Evolutionary conservation across 768 basidiomycete genomes (phyloP).

Genomic region (Gymnopilus dilepis): DNA sequence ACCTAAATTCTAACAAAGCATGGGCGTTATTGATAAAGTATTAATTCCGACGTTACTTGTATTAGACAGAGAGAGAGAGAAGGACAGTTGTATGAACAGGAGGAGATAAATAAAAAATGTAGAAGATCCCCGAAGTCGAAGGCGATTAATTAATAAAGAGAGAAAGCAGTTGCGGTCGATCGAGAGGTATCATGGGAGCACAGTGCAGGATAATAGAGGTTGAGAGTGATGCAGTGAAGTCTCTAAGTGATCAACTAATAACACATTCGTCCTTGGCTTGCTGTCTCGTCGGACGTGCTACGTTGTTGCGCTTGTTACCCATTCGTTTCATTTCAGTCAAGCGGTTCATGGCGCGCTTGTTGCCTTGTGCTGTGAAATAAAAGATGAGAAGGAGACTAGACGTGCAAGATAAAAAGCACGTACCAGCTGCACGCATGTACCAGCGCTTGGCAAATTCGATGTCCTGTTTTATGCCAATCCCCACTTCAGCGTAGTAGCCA

Average conservation of each 20-base stretch:
- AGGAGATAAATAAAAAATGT: constrained; percentile 1
- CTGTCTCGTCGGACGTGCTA: constrained; percentile 88
- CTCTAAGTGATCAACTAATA: constrained; percentile 42
- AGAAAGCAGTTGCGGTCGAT: constrained; percentile 2
- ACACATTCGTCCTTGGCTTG: constrained; percentile 95
- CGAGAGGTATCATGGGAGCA: background rate
- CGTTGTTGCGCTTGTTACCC: constrained; percentile 75
- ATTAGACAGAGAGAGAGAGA: background rate
- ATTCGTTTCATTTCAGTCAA: constrained; percentile 94
- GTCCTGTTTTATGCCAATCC: constrained; percentile 97
- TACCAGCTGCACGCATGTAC: constrained; percentile 99
- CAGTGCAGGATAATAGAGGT: background rate
- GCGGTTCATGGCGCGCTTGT: constrained; percentile 95
- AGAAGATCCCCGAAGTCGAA: constrained; percentile 2
- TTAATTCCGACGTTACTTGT: background rate
- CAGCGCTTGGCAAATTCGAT: constrained; percentile 95
- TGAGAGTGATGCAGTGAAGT: background rate
- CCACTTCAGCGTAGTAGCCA: constrained; percentile 97
- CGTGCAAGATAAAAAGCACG: constrained; percentile 32
- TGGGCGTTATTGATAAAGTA: background rate
- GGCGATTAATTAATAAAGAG: background rate
- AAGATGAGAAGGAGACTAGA: background rate
- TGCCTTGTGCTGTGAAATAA: constrained; percentile 89
- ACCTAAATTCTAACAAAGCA: background rate
- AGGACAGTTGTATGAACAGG: background rate